A percentile compares a stretch with the other conserved stretches of the same genome.
phyloP scores from a whole-genome alignment of 2,329 filamentous ascomycete genomes.

The Graphiopsis chlorocephala region DNA sequence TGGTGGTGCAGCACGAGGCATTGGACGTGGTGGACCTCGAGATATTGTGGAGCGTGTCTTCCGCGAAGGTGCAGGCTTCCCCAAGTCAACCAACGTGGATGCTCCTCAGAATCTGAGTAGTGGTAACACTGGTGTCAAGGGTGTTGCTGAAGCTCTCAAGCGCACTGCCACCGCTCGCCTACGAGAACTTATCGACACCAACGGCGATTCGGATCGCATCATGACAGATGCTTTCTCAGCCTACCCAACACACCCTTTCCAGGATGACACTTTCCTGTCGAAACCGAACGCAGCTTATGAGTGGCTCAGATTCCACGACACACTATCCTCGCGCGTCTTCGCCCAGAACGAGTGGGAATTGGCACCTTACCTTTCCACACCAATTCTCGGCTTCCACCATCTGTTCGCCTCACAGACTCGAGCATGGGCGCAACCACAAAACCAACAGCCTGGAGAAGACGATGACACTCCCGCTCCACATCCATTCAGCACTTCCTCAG shows the following conservation, averaged over 20 bases:
- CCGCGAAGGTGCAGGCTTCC: constrained; percentile 74
- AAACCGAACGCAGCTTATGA: constrained; percentile 88
- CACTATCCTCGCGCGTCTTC: constrained; percentile 73
- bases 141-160: constrained; percentile 71
- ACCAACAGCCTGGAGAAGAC: constrained; percentile 39
- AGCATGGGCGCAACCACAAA: constrained; percentile 45
- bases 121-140: constrained; percentile 43
- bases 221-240: constrained; percentile 79
- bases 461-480: constrained; percentile 37
- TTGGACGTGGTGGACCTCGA: constrained; percentile 68
- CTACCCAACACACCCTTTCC: constrained; percentile 84
- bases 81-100: constrained; percentile 48
- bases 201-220: constrained; percentile 74
- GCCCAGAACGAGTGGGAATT: constrained; percentile 92
- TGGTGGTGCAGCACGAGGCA: constrained; percentile 66
- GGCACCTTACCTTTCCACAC: constrained; percentile 78
- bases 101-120: constrained; percentile 21
- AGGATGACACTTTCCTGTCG: constrained; percentile 85
- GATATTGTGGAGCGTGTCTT: constrained; percentile 79
- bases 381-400: constrained; percentile 84
- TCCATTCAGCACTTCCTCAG: constrained; percentile 78
- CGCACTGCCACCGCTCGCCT: constrained; percentile 69
- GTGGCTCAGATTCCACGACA: constrained; percentile 93
- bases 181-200: constrained; percentile 73
- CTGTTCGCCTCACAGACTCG: constrained; percentile 76